Evolutionary conservation across 2,329 filamentous ascomycete species (phyloP), one percentile per base, ranked within the genome.

Genomic region (Tolypocladium ovalisporum): DNA sequence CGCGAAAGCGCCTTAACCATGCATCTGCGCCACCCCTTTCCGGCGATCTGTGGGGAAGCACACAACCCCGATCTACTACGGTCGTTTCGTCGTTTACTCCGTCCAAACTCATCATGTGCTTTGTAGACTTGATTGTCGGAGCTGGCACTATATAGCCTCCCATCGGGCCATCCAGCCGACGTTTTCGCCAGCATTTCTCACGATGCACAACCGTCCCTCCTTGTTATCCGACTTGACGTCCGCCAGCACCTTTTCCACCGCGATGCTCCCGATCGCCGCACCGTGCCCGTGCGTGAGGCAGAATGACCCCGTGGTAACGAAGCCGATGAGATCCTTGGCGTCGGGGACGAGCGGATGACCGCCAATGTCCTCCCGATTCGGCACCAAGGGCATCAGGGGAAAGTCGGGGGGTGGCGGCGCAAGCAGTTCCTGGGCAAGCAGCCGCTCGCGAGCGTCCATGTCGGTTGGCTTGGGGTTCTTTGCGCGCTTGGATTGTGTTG

Each of bases 271-370:
- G 59, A 97, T 78, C 0, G 86, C 93, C 19, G 84, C 85, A 1
- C 87, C 89, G 62, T 80, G 82, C 0, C 93, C 94, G 62, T 88
- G 83, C 2, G 83, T 82, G 2, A 97, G 79, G 65, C 87, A 91
- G 69, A 87, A 96, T 54, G 89, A 87, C 0, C 93, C 94, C 1
- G 87, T 88, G 2, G 91, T 97, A 29, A 97, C 86, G 68, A 96
- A 99, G 0, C 94, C 94, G 54, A 97, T 82, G 15, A 97, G 77
- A 68, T 97, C 89, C 27, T 81, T 77, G 60, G 85, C 84, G 12
- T 79, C 77, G 0, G 93, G 93, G n/a, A 91, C 84, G 0, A 84
- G 67, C 0, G 87, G 86, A 63, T 89, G 83, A 82, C 76, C 75
- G 29, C 71, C 67, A 72, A 79, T 68, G 60, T 72, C 70, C 54